phyloP scores from a whole-genome alignment of 2,329 filamentous ascomycete species.

The Beauveria scarabaeidicola region DNA sequence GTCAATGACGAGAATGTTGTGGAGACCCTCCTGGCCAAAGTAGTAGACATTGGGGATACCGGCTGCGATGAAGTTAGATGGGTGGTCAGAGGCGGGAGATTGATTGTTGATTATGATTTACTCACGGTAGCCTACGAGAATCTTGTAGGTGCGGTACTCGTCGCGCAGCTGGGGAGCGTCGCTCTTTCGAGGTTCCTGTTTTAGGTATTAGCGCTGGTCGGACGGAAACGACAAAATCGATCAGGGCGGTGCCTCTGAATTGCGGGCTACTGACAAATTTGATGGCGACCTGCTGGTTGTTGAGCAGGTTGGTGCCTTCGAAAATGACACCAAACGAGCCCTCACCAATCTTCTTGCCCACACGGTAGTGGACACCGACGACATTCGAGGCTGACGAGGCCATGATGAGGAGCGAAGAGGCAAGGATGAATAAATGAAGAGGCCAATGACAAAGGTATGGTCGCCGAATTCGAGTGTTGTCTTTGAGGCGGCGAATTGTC shows the following conservation, averaged over 20 bases:
- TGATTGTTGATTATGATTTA: not conserved
- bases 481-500: not conserved
- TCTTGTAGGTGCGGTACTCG: constrained; percentile 99
- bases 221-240: not conserved
- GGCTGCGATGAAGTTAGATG: constrained; percentile 43
- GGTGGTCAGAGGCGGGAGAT: constrained; percentile 22
- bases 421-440: not conserved
- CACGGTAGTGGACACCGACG: constrained; percentile 95
- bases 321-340: constrained; percentile 98
- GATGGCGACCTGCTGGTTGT: constrained; percentile 98
- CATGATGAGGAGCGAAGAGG: constrained; percentile 43
- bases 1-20: constrained; percentile 98
- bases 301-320: constrained; percentile 94
- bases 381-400: constrained; percentile 90
- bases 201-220: constrained; percentile 1
- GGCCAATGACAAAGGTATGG: not conserved
- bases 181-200: constrained; percentile 94
- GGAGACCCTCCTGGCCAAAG: constrained; percentile 94
- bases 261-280: constrained; percentile 70
- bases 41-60: constrained; percentile 99
- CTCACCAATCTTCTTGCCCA: constrained; percentile 99
- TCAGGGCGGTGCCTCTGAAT: not conserved
- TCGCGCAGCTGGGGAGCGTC: constrained; percentile 96
- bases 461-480: not conserved
- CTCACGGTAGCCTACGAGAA: constrained; percentile 97